Conservation (phyloP, 208 protist genomes). For the Wallacemonas rigidus region DNA sequence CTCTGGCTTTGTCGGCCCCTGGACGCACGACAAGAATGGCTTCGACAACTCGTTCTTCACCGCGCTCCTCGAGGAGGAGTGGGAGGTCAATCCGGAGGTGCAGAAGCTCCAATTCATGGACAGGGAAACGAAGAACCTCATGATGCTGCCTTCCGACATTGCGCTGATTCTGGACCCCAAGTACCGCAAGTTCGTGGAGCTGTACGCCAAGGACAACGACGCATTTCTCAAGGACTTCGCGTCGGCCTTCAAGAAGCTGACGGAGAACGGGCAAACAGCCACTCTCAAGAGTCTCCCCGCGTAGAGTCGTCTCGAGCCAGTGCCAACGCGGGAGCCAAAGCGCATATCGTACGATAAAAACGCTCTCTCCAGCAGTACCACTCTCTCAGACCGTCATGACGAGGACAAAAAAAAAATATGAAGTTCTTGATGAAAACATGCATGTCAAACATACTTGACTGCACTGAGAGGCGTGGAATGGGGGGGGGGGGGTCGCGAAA, state of each 20-base stretch:
- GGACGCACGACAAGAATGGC: conserved; percentile 87
- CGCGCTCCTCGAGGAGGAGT: conserved; percentile 81
- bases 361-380: too few relatives aligned
- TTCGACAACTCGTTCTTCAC: conserved; percentile 94
- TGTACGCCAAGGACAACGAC: conserved; percentile 93
- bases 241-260: conserved; percentile 76
- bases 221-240: conserved; percentile 89
- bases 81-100: conserved; percentile 69
- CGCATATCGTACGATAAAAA: too few relatives aligned
- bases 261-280: conserved; percentile 45
- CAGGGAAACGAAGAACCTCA: conserved; percentile 69
- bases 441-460: too few relatives aligned
- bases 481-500: too few relatives aligned
- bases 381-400: too few relatives aligned
- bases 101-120: conserved; percentile 84
- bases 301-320: background rate
- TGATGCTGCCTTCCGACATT: conserved; percentile 94
- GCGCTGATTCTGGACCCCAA: conserved; percentile 78
- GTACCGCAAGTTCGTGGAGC: conserved; percentile 81
- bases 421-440: too few relatives aligned
- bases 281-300: conserved; percentile 1
- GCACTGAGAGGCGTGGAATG: too few relatives aligned
- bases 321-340: background rate
- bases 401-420: too few relatives aligned
- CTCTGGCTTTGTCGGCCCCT: conserved; percentile 88